Evolutionary conservation across 1,139 yeast species (phyloP).

Genomic region (Saccharomyces hybrid): DNA sequence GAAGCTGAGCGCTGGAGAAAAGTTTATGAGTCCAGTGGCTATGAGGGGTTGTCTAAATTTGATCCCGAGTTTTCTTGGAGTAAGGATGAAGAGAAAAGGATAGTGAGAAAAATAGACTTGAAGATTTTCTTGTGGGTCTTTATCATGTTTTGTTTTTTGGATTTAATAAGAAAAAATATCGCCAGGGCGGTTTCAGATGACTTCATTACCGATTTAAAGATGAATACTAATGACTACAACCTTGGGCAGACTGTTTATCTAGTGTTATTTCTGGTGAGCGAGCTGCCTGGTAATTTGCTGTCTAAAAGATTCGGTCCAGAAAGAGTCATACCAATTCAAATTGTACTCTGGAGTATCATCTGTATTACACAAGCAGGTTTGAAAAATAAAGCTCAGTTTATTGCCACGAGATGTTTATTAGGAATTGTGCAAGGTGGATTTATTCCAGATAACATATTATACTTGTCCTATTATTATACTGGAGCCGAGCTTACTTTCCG

Average conservation of each 20-base stretch:
- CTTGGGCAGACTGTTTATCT: background rate
- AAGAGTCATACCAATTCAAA: background rate
- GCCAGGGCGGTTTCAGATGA: background rate
- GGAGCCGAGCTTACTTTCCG: conserved; percentile 42
- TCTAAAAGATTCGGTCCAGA: background rate
- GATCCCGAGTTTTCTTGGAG: background rate
- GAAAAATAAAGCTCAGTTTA: conserved; percentile 34
- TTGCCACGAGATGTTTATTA: conserved; percentile 39
- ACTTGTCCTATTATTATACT: conserved; percentile 49
- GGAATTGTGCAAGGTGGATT: conserved; percentile 50
- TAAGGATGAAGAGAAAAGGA: background rate
- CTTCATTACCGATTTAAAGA: background rate
- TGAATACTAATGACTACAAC: background rate
- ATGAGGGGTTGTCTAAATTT: background rate
- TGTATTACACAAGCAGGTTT: conserved; percentile 41
- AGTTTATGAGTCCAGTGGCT: background rate
- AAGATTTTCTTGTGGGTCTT: background rate
- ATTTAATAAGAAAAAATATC: background rate
- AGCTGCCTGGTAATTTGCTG: background rate
- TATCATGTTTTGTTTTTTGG: background rate
- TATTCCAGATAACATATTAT: conserved; percentile 45
- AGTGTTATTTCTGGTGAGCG: background rate
- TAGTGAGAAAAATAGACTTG: background rate
- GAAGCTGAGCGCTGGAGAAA: background rate
- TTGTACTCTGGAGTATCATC: conserved; percentile 40